Evolutionary conservation across 495 filamentous ascomycete genomes (phyloP).

Genomic region (Penicillium coffeae): DNA sequence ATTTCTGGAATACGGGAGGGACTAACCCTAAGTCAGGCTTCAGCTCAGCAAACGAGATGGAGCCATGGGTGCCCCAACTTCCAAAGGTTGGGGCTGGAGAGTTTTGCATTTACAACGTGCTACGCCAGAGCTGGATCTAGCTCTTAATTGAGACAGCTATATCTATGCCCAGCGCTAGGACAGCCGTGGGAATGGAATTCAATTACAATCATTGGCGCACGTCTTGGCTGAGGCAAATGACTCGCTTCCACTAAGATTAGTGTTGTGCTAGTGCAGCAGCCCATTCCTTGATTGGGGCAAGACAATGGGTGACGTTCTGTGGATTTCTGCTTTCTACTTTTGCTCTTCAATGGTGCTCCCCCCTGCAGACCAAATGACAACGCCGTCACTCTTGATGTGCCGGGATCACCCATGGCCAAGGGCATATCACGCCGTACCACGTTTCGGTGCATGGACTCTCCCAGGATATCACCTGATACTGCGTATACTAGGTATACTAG

Average conservation of each 20-base stretch:
- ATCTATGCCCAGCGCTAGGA: background rate
- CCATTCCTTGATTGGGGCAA: background rate
- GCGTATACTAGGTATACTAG: too few species aligned
- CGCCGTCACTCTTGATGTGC: background rate
- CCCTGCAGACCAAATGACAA: constrained; percentile 21
- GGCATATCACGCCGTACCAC: constrained; percentile 29
- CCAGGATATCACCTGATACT: constrained; percentile 25
- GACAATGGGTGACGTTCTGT: background rate
- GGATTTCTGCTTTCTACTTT: background rate
- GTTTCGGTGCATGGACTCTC: constrained; percentile 23
- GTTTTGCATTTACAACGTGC: too few species aligned
- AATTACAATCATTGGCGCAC: too few species aligned
- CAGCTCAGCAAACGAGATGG: too few species aligned
- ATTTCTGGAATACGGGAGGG: too few species aligned
- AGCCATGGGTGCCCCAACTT: too few species aligned
- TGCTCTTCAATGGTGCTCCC: background rate
- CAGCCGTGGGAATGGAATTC: too few species aligned
- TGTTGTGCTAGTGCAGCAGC: background rate
- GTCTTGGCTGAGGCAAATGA: background rate
- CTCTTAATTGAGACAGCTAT: background rate
- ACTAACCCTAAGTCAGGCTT: background rate
- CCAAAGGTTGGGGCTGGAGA: too few species aligned
- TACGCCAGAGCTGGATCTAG: background rate
- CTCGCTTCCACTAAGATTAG: background rate
- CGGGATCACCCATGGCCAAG: constrained; percentile 18